A percentile compares a stretch with the other conserved stretches of the same genome.
These are phyloP conservation scores for Cerioporus squamosus DNA, from an alignment of 1,284 basidiomycete species.

Conservation along the genomic window DNA sequence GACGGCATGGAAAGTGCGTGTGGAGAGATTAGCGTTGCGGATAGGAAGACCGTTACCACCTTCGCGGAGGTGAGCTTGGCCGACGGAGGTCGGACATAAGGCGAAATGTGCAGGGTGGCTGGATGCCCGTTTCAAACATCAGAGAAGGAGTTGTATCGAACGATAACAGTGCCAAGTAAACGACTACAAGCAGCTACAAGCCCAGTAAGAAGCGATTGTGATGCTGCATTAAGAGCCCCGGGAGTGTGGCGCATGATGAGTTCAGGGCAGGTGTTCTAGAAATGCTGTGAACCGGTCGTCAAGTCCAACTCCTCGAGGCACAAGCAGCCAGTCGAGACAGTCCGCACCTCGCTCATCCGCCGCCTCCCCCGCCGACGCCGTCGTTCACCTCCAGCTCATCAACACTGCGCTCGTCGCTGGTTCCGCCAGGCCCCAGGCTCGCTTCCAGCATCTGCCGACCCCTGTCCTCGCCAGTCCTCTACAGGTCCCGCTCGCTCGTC, in stretches of 20 bases:
- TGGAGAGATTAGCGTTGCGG: no score
- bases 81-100: no score
- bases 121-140: no score
- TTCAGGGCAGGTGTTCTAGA: conserved; percentile 33
- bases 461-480: background rate
- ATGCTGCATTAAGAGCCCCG: conserved; percentile 7
- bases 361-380: conserved; percentile 16
- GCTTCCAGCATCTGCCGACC: conserved; percentile 7
- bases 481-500: conserved; percentile 17
- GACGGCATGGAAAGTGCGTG: no score
- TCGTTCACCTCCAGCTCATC: conserved; percentile 17
- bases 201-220: conserved; percentile 3
- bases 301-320: conserved; percentile 30
- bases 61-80: no score
- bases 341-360: conserved; percentile 4
- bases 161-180: background rate
- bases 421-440: conserved; percentile 12
- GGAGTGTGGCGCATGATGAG: conserved; percentile 17
- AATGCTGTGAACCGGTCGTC: conserved; percentile 33
- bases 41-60: no score
- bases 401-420: conserved; percentile 13
- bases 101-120: no score
- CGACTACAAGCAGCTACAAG: background rate
- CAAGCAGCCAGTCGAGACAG: conserved; percentile 23
- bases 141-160: no score